Evolutionary conservation across 129 eudicot genomes (phyloP).

Genomic region (sunflower (Helianthus annuus)): HanXRQr2.0-SUNRISE NC_035436.2:207335263-207335762

Average conservation of each 20-base stretch:
- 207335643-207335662: neutral
- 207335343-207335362: too few species aligned
- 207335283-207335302: too few species aligned
- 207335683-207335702: neutral
- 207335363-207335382: too few species aligned
- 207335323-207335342: too few species aligned
- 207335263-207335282: too few species aligned
- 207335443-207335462: too few species aligned
- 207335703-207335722: neutral
- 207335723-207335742: neutral
- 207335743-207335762: neutral
- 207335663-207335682: neutral
- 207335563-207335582: constrained; percentile 98
- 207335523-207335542: constrained; percentile 91
- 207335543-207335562: constrained; percentile 95
- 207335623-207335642: constrained; percentile 90
- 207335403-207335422: too few species aligned
- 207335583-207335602: constrained; percentile 99
- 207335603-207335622: constrained; percentile 90
- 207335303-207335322: too few species aligned
- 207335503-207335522: constrained; percentile 96
- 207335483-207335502: constrained; percentile 31
- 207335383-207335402: too few species aligned
- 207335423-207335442: too few species aligned
- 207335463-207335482: constrained; percentile 10